phyloP scores from a whole-genome alignment of 345 rosid species.

The Bruguiera parviflora region DNA sequence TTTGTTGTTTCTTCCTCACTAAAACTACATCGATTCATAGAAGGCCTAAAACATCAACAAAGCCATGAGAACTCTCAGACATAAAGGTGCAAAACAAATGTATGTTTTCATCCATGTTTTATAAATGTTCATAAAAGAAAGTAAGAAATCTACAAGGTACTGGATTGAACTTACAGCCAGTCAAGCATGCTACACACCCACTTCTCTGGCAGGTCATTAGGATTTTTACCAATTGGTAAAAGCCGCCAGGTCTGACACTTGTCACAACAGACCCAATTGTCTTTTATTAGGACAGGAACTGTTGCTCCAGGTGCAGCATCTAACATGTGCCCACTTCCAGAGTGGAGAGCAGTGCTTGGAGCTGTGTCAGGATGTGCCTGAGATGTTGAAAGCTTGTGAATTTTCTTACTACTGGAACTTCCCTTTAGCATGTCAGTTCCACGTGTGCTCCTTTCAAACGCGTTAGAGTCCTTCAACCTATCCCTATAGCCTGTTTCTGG shows the following conservation, averaged over 20 bases:
- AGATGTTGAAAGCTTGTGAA: slow-evolving; percentile 25
- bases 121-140: not conserved
- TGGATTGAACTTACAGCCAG: slow-evolving; percentile 85
- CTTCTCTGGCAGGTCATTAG: slow-evolving; percentile 72
- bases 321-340: slow-evolving; percentile 32
- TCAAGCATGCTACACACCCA: slow-evolving; percentile 94
- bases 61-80: slow-evolving; percentile 7
- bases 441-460: slow-evolving; percentile 39
- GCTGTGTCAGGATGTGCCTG: slow-evolving; percentile 30
- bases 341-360: slow-evolving; percentile 31
- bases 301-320: slow-evolving; percentile 42
- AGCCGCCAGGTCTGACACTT: slow-evolving; percentile 91
- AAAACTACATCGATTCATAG: slow-evolving; percentile 67
- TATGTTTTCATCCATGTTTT: not conserved
- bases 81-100: not conserved
- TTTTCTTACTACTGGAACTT: slow-evolving; percentile 37
- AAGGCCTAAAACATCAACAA: slow-evolving; percentile 58
- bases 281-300: slow-evolving; percentile 52
- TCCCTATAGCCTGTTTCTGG: slow-evolving; percentile 33
- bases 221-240: slow-evolving; percentile 67
- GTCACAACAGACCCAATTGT: slow-evolving; percentile 89
- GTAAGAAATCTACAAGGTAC: not conserved
- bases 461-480: slow-evolving; percentile 32
- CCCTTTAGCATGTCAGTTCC: slow-evolving; percentile 35
- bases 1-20: slow-evolving; percentile 75